Conservation (phyloP, 2,329 filamentous ascomycete genomes). For the Aspergillus fijiensis region DNA sequence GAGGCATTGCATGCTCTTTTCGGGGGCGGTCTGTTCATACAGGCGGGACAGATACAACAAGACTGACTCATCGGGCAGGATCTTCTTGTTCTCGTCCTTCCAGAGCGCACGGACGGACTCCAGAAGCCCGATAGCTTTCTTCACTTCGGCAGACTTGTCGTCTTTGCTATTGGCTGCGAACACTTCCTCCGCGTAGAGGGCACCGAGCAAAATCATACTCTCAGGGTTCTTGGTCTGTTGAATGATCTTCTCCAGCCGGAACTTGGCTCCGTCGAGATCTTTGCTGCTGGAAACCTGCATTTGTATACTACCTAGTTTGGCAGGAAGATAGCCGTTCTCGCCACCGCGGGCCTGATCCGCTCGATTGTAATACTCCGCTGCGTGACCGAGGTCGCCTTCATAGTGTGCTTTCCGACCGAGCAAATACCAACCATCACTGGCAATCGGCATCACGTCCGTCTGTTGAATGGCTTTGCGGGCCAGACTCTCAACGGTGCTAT, state of each 20-base stretch:
- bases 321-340: conserved; percentile 88
- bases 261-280: conserved; percentile 87
- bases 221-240: conserved; percentile 81
- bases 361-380: conserved; percentile 81
- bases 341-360: conserved; percentile 87
- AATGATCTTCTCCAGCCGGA: conserved; percentile 89
- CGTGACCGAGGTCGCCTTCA: conserved; percentile 69
- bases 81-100: conserved; percentile 88
- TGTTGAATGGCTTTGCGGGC: conserved; percentile 92
- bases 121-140: conserved; percentile 80
- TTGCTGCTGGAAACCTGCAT: conserved; percentile 79
- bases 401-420: conserved; percentile 90
- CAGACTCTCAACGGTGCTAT: conserved; percentile 78
- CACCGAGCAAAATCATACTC: conserved; percentile 87
- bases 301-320: conserved; percentile 92
- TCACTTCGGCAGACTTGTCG: conserved; percentile 80
- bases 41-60: conserved; percentile 87
- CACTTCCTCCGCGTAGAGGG: conserved; percentile 90
- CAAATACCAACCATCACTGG: conserved; percentile 96
- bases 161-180: conserved; percentile 82
- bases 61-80: conserved; percentile 79
- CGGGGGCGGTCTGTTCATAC: conserved; percentile 81
- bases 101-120: conserved; percentile 83
- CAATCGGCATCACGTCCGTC: conserved; percentile 93
- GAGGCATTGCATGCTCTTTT: conserved; percentile 88